Conservation (phyloP, 2,329 filamentous ascomycete species). For the Sclerotinia minor region DNA sequence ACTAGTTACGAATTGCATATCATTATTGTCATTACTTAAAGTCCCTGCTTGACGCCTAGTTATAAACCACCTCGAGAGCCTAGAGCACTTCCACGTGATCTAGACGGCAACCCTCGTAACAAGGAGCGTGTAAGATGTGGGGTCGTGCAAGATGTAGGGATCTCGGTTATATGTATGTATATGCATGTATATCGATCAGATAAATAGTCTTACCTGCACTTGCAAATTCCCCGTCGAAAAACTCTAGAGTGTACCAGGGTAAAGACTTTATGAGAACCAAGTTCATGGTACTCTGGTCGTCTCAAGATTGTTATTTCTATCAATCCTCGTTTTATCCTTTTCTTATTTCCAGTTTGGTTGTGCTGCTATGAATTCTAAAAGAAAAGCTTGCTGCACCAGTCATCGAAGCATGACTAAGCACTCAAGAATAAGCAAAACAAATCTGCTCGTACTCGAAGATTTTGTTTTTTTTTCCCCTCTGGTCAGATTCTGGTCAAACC, state of each 20-base stretch:
- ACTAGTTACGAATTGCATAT: too few relatives aligned
- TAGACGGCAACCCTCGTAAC: too few relatives aligned
- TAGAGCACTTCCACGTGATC: too few relatives aligned
- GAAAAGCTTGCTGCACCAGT: not conserved
- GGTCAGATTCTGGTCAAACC: not conserved
- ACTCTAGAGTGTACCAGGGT: not conserved
- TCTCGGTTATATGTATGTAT: slow-evolving; percentile 10
- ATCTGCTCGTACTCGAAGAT: not conserved
- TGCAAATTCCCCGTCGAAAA: not conserved
- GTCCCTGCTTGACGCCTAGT: too few relatives aligned
- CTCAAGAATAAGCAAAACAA: not conserved
- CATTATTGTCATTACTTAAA: too few relatives aligned
- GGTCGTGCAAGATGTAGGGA: too few relatives aligned
- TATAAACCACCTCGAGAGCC: too few relatives aligned
- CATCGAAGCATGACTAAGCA: slow-evolving; percentile 11
- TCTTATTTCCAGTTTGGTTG: too few relatives aligned
- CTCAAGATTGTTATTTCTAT: not conserved
- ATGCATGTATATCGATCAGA: slow-evolving; percentile 18
- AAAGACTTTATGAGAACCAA: not conserved
- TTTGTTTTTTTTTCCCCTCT: not conserved
- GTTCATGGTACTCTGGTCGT: not conserved
- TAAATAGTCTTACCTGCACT: not conserved
- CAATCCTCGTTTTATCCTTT: not conserved
- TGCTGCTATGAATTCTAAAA: not conserved
- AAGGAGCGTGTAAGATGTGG: too few relatives aligned